Conservation (phyloP, 441 rosid species). For the Populus hybrid region DNA sequence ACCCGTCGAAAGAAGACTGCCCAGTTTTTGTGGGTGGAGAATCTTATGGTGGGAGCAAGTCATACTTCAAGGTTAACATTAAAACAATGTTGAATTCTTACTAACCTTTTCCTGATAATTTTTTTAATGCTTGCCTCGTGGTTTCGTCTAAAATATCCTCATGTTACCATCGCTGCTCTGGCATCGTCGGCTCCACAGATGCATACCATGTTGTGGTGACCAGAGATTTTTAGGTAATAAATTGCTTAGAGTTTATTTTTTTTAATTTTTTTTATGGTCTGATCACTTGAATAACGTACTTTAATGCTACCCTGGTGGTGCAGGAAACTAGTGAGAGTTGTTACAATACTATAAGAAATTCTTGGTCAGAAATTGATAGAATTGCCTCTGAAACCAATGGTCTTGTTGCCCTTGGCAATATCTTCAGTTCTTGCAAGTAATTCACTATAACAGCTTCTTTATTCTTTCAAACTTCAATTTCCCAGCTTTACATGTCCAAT, state of each 20-base stretch:
- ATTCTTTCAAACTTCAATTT: neutral
- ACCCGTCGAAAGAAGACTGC: constrained; percentile 16
- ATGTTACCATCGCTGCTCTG: constrained; percentile 47
- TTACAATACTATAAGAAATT: constrained; percentile 19
- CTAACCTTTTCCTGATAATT: neutral
- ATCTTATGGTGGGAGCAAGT: constrained; percentile 46
- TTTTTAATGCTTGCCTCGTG: constrained; percentile 48
- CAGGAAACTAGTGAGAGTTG: constrained; percentile 28
- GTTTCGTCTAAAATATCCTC: constrained; percentile 63
- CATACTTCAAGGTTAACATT: too few species aligned
- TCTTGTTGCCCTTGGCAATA: neutral
- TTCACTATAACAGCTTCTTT: neutral
- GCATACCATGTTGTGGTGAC: constrained; percentile 39
- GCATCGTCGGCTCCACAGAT: constrained; percentile 63
- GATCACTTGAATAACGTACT: constrained; percentile 43
- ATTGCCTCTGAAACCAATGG: neutral
- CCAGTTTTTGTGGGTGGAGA: constrained; percentile 39
- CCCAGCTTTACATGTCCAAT: neutral
- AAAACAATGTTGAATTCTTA: too few species aligned
- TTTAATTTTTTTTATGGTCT: constrained; percentile 30
- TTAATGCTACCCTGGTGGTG: neutral
- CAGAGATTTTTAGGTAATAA: constrained; percentile 22
- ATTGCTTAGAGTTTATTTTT: constrained; percentile 43
- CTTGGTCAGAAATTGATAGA: constrained; percentile 26
- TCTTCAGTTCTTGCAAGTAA: neutral